Base-by-base conservation (phyloP, 345 rosid genomes). In the Acer negundo region DNA sequence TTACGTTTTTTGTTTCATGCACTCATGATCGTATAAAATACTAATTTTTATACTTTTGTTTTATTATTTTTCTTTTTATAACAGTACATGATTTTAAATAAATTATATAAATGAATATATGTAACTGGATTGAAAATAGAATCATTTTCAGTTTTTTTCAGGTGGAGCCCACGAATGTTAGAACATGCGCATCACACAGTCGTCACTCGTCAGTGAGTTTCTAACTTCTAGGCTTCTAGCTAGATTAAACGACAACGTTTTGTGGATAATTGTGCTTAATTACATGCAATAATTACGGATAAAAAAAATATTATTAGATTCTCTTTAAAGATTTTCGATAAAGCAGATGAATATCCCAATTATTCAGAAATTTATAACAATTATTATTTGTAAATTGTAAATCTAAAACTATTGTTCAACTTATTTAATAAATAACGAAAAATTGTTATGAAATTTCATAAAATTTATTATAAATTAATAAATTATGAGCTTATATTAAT, bases 131-230 rank as follows among this genome's bases (percentile, higher is more conserved):
- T 35, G 38, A 35, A 53, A 15, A 16, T 26, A n/a, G 13, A 2
- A 55, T 26, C 16, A 3, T 53, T 31, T 66, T 66, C 13, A 31
- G 4, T 35, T 4, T 6, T 12, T 55, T 72, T 73, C 23, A 53
- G 20, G 63, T 70, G 80, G 80, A 70, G 40, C 51, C 80, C 80
- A 62, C 62, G 22, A 31, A 15, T 7, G 5, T 51, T 28, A 0
- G 31, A 47, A 77, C 75, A 49, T 62, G 70, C 70, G 24, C 13
- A 31, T 77, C 68, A 59, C 65, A 70, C 6, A 35, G 1, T 35
- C 38, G 38, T 31, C 65, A 24, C 20, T 6, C 44, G 1, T 6
- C 9, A 40, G 3, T 6, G 67, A 6, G 78, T 22, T 64, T 35
- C 35, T 31, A 31, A 31, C 35, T 31, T 31, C 35, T 31, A 4